Evolutionary conservation across 495 filamentous ascomycete genomes (phyloP).

Genomic region (Pseudevernia furfuracea): DNA sequence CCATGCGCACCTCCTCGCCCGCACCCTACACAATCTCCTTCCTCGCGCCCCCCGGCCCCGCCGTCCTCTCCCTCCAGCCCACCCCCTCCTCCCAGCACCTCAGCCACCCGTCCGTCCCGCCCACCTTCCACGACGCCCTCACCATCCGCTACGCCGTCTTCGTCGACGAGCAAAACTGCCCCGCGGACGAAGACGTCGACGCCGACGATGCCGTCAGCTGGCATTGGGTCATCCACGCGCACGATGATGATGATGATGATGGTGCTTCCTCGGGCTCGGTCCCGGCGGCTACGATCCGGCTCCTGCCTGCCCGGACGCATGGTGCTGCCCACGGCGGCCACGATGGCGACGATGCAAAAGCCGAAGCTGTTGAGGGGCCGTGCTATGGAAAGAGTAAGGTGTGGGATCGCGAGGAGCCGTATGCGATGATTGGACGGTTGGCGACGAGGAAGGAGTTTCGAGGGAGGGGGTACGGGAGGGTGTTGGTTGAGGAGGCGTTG

Average conservation of each 20-base stretch:
- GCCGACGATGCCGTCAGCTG: slow-evolving; percentile 65
- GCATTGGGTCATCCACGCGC: slow-evolving; percentile 80
- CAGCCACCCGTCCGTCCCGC: slow-evolving; percentile 40
- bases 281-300: slow-evolving; percentile 65
- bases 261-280: slow-evolving; percentile 21
- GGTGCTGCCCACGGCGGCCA: slow-evolving; percentile 45
- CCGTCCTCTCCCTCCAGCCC: slow-evolving; percentile 24
- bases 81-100: slow-evolving; percentile 12
- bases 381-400: slow-evolving; percentile 37
- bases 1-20: not conserved
- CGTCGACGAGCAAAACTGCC: slow-evolving; percentile 63
- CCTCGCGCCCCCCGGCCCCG: slow-evolving; percentile 12
- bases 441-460: slow-evolving; percentile 58
- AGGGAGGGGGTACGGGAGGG: slow-evolving; percentile 50
- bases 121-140: slow-evolving; percentile 69
- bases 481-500: slow-evolving; percentile 55
- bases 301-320: slow-evolving; percentile 68
- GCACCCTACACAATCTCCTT: not conserved
- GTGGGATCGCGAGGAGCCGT: slow-evolving; percentile 57
- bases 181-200: slow-evolving; percentile 66
- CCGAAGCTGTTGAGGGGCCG: slow-evolving; percentile 9
- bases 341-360: too few relatives aligned
- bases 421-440: slow-evolving; percentile 72
- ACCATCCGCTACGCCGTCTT: slow-evolving; percentile 69
- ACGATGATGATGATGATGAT: too few relatives aligned